Percentiles rank a stretch among this genome's conserved stretches.
phyloP scores from a whole-genome alignment of 2,329 filamentous ascomycete genomes.

The Nemania sp. region DNA sequence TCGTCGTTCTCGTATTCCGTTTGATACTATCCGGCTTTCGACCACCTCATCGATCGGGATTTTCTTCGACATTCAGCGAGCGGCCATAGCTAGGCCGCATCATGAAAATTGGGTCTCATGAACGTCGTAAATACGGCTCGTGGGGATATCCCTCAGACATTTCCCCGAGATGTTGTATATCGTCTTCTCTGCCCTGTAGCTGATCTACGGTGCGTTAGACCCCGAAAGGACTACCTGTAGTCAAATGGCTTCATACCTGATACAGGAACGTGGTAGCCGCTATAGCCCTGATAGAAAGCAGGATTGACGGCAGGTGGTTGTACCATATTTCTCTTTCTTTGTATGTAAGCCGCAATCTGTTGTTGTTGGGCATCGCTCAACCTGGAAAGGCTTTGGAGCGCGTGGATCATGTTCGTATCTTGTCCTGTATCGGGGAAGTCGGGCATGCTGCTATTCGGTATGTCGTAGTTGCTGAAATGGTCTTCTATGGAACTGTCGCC shows the following conservation, averaged over 20 bases:
- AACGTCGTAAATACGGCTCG: neutral
- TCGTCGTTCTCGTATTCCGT: too few relatives aligned
- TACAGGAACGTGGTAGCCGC: constrained; percentile 13
- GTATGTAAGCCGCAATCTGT: constrained; percentile 30
- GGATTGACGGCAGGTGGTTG: constrained; percentile 22
- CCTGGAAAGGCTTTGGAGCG: constrained; percentile 32
- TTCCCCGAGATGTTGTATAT: constrained; percentile 18
- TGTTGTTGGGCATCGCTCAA: constrained; percentile 33
- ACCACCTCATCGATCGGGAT: neutral
- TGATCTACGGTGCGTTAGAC: constrained; percentile 5
- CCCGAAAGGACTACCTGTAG: neutral
- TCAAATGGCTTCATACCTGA: constrained; percentile 17
- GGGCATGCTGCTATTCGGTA: constrained; percentile 14
- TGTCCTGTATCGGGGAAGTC: constrained; percentile 19
- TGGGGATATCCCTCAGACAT: neutral
- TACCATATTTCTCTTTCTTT: constrained; percentile 27
- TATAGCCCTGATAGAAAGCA: constrained; percentile 25
- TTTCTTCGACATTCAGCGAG: neutral
- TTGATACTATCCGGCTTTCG: too few relatives aligned
- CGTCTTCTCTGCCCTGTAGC: neutral
- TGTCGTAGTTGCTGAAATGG: constrained; percentile 15
- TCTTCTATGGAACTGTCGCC: constrained; percentile 14
- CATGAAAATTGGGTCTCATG: neutral
- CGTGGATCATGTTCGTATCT: constrained; percentile 28
- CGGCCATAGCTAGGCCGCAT: neutral